These are phyloP conservation scores for Exophiala xenobiotica DNA, from an alignment of 2,329 filamentous ascomycete species.

Conservation along the genomic window DNA sequence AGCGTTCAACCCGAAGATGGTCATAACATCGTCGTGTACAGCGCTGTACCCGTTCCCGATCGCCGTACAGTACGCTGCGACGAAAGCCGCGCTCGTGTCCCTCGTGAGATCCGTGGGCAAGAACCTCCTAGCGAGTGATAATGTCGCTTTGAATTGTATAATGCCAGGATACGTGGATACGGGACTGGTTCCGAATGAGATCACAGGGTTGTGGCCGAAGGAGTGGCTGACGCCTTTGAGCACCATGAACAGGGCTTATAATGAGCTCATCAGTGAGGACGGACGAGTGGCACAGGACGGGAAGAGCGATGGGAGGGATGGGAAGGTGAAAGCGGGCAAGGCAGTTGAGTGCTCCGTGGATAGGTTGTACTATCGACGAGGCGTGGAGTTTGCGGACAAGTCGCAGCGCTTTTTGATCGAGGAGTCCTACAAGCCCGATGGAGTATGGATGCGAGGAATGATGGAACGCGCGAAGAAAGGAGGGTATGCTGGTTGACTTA, in stretches of 20 bases:
- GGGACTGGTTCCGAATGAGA: conserved; percentile 33
- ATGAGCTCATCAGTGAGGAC: conserved; percentile 36
- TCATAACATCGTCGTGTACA: conserved; percentile 37
- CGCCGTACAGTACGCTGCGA: conserved; percentile 43
- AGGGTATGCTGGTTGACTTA: background rate
- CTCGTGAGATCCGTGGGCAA: conserved; percentile 36
- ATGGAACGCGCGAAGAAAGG: background rate
- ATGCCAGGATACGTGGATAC: conserved; percentile 39
- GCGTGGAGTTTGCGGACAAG: conserved; percentile 40
- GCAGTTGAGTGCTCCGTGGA: conserved; percentile 43
- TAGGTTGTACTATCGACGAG: conserved; percentile 42
- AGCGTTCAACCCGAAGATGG: conserved; percentile 31
- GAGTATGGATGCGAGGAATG: conserved; percentile 14
- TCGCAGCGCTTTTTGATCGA: conserved; percentile 40
- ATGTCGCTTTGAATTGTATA: conserved; percentile 40
- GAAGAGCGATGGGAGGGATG: conserved; percentile 16
- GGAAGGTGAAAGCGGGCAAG: conserved; percentile 29
- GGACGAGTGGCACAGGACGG: conserved; percentile 28
- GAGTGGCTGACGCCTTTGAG: conserved; percentile 39
- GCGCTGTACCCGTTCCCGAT: conserved; percentile 37
- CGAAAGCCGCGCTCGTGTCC: conserved; percentile 45
- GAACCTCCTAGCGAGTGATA: conserved; percentile 32
- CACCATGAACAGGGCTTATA: conserved; percentile 37
- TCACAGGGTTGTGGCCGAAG: conserved; percentile 34
- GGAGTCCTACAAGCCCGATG: conserved; percentile 11